Evolutionary conservation across 2,329 filamentous ascomycete species (phyloP).

Genomic region (Davidsoniella australis): DNA sequence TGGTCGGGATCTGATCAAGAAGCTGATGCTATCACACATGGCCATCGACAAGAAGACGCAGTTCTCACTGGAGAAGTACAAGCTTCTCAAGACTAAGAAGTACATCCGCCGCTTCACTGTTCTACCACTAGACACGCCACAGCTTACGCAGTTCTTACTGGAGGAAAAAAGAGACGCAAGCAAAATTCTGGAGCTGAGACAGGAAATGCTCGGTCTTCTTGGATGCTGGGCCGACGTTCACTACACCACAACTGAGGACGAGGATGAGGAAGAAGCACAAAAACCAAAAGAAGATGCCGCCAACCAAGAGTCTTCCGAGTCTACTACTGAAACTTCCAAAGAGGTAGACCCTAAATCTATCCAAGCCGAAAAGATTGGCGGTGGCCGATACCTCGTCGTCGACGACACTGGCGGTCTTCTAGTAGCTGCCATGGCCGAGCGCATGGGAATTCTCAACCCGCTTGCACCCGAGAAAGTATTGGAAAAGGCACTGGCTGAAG

Average conservation of each 20-base stretch:
- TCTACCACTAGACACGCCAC: constrained; percentile 63
- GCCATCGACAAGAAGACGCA: constrained; percentile 85
- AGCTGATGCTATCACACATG: constrained; percentile 75
- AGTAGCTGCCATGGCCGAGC: constrained; percentile 69
- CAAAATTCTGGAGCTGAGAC: constrained; percentile 71
- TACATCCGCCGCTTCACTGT: constrained; percentile 79
- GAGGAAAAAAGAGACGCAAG: constrained; percentile 56
- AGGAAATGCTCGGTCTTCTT: constrained; percentile 66
- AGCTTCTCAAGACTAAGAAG: constrained; percentile 82
- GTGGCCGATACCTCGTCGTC: constrained; percentile 56
- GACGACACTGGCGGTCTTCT: constrained; percentile 77
- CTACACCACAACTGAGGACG: constrained; percentile 30
- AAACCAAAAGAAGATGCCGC: constrained; percentile 10
- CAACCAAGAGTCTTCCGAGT: not conserved
- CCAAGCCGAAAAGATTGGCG: constrained; percentile 14
- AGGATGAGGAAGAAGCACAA: constrained; percentile 14
- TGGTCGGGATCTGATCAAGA: constrained; percentile 81
- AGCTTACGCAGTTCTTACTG: constrained; percentile 60
- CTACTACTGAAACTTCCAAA: constrained; percentile 11
- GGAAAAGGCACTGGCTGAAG: constrained; percentile 3
- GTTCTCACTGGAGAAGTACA: constrained; percentile 91
- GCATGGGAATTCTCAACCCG: constrained; percentile 62
- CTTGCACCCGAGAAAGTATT: constrained; percentile 18
- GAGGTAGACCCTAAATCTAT: constrained; percentile 12
- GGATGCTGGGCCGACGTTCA: constrained; percentile 86